phyloP scores from a whole-genome alignment of 2,329 filamentous ascomycete species.

The Neonectria hederae region DNA sequence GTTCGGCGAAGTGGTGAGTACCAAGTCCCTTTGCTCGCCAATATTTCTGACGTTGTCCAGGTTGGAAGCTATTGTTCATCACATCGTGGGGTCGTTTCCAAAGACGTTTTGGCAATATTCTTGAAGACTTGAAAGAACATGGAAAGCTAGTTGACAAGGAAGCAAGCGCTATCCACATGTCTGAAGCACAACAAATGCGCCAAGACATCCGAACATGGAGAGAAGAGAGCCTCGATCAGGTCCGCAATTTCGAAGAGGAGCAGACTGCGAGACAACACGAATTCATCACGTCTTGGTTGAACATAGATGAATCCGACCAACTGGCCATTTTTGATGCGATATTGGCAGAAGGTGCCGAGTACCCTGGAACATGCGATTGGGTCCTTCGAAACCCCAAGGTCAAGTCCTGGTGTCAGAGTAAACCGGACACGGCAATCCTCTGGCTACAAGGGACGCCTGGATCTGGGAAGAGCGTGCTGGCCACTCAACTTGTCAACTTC shows the following conservation, averaged over 20 bases:
- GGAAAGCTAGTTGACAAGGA: constrained; percentile 45
- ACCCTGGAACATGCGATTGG: constrained; percentile 25
- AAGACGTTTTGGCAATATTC: constrained; percentile 45
- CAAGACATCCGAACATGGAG: constrained; percentile 25
- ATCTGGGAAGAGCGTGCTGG: constrained; percentile 28
- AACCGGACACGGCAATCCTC: constrained; percentile 13
- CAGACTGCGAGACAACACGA: constrained; percentile 13
- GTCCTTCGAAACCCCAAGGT: constrained; percentile 16
- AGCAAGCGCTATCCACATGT: constrained; percentile 46
- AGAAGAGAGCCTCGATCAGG: constrained; percentile 14
- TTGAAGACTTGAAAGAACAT: constrained; percentile 47
- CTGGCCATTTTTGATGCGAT: constrained; percentile 19
- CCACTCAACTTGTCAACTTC: constrained; percentile 26
- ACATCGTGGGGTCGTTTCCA: constrained; percentile 53
- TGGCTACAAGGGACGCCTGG: constrained; percentile 27
- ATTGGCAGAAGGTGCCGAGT: neutral
- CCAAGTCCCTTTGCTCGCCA: fast-evolving
- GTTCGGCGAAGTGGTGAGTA: constrained; percentile 47
- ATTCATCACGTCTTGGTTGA: constrained; percentile 23
- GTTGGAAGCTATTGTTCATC: constrained; percentile 48
- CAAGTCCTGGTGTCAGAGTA: constrained; percentile 1
- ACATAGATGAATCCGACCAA: constrained; percentile 23
- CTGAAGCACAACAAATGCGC: constrained; percentile 33
- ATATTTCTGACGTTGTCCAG: constrained; percentile 35
- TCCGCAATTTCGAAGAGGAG: constrained; percentile 5